Evolutionary conservation across 495 filamentous ascomycete genomes (phyloP).

Genomic region (Penicillium salamii): DNA sequence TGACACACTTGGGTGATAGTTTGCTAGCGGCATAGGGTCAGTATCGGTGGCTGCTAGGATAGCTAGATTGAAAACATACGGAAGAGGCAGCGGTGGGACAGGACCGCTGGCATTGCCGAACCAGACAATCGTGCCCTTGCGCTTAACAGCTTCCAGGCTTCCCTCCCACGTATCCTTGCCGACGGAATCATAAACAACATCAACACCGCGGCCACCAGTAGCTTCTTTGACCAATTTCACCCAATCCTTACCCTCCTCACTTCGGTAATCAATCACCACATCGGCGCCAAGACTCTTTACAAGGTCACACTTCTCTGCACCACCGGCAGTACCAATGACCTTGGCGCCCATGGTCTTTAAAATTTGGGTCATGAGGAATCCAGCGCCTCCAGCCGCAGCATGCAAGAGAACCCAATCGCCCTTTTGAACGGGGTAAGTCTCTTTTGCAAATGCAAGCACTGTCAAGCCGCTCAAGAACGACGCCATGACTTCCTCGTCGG

Average conservation of each 20-base stretch:
- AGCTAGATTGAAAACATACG: slow-evolving; percentile 29
- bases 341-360: slow-evolving; percentile 69
- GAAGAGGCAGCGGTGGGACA: slow-evolving; percentile 70
- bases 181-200: slow-evolving; percentile 85
- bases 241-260: slow-evolving; percentile 64
- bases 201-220: slow-evolving; percentile 67
- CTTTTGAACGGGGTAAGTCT: slow-evolving; percentile 68
- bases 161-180: slow-evolving; percentile 85
- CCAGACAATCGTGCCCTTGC: slow-evolving; percentile 79
- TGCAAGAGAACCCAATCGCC: slow-evolving; percentile 87
- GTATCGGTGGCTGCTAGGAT: background rate
- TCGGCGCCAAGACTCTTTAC: slow-evolving; percentile 69
- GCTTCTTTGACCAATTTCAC: slow-evolving; percentile 64
- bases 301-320: slow-evolving; percentile 65
- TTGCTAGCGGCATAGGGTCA: slow-evolving; percentile 22
- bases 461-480: slow-evolving; percentile 81
- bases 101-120: slow-evolving; percentile 90
- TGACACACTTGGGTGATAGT: slow-evolving; percentile 77
- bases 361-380: slow-evolving; percentile 73
- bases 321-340: slow-evolving; percentile 81
- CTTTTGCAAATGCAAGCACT: slow-evolving; percentile 76
- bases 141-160: slow-evolving; percentile 70
- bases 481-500: slow-evolving; percentile 62
- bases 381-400: slow-evolving; percentile 88
- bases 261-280: slow-evolving; percentile 68